Evolutionary conservation across 2,329 filamentous ascomycete genomes (phyloP).

Genomic region (Cryphonectria radicalis): DNA sequence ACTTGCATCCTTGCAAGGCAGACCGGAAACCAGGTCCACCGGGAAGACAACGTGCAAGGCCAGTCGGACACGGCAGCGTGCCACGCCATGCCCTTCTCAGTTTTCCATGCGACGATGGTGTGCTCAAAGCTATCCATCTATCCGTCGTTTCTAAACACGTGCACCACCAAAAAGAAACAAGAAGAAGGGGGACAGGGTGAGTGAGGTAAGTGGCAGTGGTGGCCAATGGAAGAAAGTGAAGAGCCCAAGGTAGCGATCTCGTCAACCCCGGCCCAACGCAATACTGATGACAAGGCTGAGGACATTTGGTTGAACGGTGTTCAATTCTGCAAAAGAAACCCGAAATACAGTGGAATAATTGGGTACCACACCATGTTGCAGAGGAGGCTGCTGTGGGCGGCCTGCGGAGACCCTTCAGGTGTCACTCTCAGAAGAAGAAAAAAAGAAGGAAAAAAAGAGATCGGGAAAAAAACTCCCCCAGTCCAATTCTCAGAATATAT

Average conservation of each 20-base stretch:
- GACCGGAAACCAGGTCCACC: constrained; percentile 12
- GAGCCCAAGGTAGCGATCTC: neutral
- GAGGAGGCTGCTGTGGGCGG: neutral
- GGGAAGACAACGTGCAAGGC: constrained; percentile 20
- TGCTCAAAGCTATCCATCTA: neutral
- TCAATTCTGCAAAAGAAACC: neutral
- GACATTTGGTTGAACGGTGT: neutral
- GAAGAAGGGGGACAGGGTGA: neutral
- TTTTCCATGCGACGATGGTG: neutral
- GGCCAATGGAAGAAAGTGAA: neutral
- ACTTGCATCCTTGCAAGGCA: constrained; percentile 8
- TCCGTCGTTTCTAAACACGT: constrained; percentile 3
- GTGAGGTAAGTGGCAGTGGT: neutral
- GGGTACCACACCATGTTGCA: neutral
- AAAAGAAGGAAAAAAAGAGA: neutral
- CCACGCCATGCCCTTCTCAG: constrained; percentile 2
- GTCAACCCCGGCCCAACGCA: neutral
- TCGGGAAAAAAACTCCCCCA: neutral
- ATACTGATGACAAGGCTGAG: neutral
- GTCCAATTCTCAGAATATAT: neutral
- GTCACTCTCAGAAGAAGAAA: neutral
- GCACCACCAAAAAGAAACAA: neutral
- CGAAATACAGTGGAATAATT: neutral
- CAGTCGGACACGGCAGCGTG: constrained; percentile 19
- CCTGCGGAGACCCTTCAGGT: neutral